phyloP scores from a whole-genome alignment of 2,329 filamentous ascomycete species.

The Aspergillus clavatus region DNA sequence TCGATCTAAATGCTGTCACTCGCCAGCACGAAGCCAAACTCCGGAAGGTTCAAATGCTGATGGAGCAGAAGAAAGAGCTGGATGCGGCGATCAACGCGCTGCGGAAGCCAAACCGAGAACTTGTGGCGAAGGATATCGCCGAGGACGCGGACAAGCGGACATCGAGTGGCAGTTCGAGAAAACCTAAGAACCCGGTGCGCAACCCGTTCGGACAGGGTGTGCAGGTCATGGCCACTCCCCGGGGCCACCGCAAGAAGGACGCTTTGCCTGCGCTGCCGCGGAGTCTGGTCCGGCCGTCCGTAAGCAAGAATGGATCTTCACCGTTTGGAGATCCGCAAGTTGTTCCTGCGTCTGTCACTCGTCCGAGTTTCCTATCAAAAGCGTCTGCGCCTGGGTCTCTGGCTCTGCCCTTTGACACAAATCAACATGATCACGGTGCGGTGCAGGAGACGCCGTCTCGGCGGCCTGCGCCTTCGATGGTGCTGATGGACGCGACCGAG shows the following conservation, averaged over 20 bases:
- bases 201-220: constrained; percentile 41
- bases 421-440: constrained; percentile 13
- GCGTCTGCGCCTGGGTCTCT: constrained; percentile 13
- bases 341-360: constrained; percentile 29
- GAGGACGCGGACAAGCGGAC: constrained; percentile 37
- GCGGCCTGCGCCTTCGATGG: constrained; percentile 18
- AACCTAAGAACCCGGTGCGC: constrained; percentile 39
- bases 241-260: constrained; percentile 33
- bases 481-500: constrained; percentile 1
- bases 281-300: constrained; percentile 25
- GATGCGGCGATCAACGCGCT: constrained; percentile 45
- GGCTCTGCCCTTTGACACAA: not conserved
- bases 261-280: constrained; percentile 25
- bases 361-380: constrained; percentile 26
- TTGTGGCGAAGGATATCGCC: constrained; percentile 43
- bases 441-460: constrained; percentile 41
- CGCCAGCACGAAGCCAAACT: constrained; percentile 44
- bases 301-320: constrained; percentile 23
- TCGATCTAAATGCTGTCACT: constrained; percentile 44
- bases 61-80: constrained; percentile 46
- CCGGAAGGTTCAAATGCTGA: constrained; percentile 42
- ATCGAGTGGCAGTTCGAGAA: constrained; percentile 31
- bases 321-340: constrained; percentile 29
- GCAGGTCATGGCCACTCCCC: constrained; percentile 48
- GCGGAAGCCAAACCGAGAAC: constrained; percentile 44